Evolutionary conservation across 805 yeast genomes (phyloP), one percentile per base, ranked within the genome.

Genomic region (Sungouiozyma ichnusensis): DNA sequence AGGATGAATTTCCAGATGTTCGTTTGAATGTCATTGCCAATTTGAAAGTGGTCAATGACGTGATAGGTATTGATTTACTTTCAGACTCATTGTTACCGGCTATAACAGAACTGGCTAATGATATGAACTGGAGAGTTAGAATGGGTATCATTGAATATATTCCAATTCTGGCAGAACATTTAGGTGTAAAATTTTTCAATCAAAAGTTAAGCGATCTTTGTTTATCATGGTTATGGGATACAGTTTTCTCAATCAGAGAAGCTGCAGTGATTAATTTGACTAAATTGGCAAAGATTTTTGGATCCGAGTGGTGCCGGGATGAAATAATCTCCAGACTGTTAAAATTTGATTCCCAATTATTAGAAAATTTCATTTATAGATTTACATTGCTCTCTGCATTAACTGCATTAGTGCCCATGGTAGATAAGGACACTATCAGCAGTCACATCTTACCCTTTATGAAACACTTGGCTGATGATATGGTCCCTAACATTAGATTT

Each of bases 221-320:
- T 56, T 76, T 92, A 76, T 83, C 88, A n/a, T 92, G 98, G 97
- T 71, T 92, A 50, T 88, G 97, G 95, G 99, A 92, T 66, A 84
- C 88, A 3, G 98, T 92, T 33, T 92, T 77, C 65, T 88, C 97
- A 4, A 88, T 92, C 47, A 79, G 99, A 64, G 94, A 86, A 51
- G 98, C 98, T 8, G 97, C 97, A 1, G 94, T 92, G 27, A 68
- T 71, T 43, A 92, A 88, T 62, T 69, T 92, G 52, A 79, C 75
- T 51, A 79, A 81, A 51, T 71, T 92, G 53, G 79, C 96, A 4
- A 76, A 74, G 50, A 86, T 85, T 32, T 92, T 92, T 65, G 98
- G 97, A 27, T 79, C 88, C 32, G 79, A 79, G 33, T 92, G 99
- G 99, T 90, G 96, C 37, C 79, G 85, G 60, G 67, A 68, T 36